A percentile compares a stretch with the other conserved stretches of the same genome.
Conservation (phyloP, 805 yeast genomes). For the Wickerhamiella siamensis region DNA sequence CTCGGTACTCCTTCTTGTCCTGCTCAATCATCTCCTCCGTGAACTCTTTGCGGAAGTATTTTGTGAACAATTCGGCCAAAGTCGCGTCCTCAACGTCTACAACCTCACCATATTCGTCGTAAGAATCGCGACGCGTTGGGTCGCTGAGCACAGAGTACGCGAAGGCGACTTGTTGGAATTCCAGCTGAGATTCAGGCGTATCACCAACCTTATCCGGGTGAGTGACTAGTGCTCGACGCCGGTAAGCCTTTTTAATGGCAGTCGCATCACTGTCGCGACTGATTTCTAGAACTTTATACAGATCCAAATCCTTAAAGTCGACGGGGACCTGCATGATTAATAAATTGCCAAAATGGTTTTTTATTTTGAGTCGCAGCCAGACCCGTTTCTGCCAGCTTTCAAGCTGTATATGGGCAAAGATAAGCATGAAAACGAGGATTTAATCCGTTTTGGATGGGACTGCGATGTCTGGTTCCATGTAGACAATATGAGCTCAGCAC, state of each 20-base stretch:
- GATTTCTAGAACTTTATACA: constrained; percentile 20
- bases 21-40: constrained; percentile 40
- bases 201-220: constrained; percentile 59
- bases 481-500: constrained; percentile 64
- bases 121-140: constrained; percentile 36
- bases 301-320: constrained; percentile 19
- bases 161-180: constrained; percentile 58
- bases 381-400: constrained; percentile 2
- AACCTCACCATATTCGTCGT: constrained; percentile 57
- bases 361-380: constrained; percentile 27
- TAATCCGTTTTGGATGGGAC: constrained; percentile 49
- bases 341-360: constrained; percentile 28
- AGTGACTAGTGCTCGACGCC: constrained; percentile 43
- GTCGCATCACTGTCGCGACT: constrained; percentile 22
- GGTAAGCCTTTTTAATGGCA: constrained; percentile 53
- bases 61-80: constrained; percentile 27
- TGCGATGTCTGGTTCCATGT: constrained; percentile 68
- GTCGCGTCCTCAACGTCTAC: constrained; percentile 28
- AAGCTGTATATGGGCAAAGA: constrained; percentile 56
- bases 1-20: constrained; percentile 52
- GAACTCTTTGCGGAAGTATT: constrained; percentile 24
- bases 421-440: constrained; percentile 50
- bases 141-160: constrained; percentile 60
- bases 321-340: constrained; percentile 15
- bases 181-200: constrained; percentile 24